Conservation (phyloP, 2,329 filamentous ascomycete species). For the Pseudocercospora musae region DNA sequence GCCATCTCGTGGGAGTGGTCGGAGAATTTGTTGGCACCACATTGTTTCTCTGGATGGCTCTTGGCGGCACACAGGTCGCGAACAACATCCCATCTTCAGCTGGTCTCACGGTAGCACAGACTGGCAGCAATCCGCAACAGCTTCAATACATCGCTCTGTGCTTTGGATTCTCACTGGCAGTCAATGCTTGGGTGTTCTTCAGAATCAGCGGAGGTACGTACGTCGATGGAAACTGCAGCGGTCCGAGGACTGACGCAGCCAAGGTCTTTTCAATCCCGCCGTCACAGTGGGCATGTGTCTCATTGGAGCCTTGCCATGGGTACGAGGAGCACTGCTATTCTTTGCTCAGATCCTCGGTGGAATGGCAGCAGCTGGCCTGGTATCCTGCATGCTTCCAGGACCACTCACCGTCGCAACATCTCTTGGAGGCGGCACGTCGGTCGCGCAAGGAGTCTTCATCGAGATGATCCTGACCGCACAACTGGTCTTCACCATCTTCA, state of each 20-base stretch:
- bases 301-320: slow-evolving; percentile 34
- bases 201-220: slow-evolving; percentile 34
- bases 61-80: slow-evolving; percentile 46
- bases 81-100: slow-evolving; percentile 36
- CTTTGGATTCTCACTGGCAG: slow-evolving; percentile 42
- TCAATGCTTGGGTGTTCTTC: slow-evolving; percentile 43
- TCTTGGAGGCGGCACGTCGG: slow-evolving; percentile 33
- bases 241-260: background rate
- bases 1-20: slow-evolving; percentile 35
- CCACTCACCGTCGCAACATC: slow-evolving; percentile 34
- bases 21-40: slow-evolving; percentile 46
- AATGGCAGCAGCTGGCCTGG: slow-evolving; percentile 33
- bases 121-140: slow-evolving; percentile 36
- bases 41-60: slow-evolving; percentile 47
- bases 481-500: slow-evolving; percentile 50
- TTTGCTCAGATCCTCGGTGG: slow-evolving; percentile 38
- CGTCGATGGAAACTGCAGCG: background rate
- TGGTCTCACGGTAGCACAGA: slow-evolving; percentile 26
- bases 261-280: slow-evolving; percentile 36
- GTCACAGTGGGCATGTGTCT: slow-evolving; percentile 31
- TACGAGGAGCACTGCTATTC: slow-evolving; percentile 36
- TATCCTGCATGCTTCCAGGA: slow-evolving; percentile 38
- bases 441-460: slow-evolving; percentile 42
- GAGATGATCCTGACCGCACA: slow-evolving; percentile 51
- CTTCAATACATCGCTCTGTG: slow-evolving; percentile 39